phyloP scores from a whole-genome alignment of 306 rosid species.

The Vigna reflexopilosa region DNA sequence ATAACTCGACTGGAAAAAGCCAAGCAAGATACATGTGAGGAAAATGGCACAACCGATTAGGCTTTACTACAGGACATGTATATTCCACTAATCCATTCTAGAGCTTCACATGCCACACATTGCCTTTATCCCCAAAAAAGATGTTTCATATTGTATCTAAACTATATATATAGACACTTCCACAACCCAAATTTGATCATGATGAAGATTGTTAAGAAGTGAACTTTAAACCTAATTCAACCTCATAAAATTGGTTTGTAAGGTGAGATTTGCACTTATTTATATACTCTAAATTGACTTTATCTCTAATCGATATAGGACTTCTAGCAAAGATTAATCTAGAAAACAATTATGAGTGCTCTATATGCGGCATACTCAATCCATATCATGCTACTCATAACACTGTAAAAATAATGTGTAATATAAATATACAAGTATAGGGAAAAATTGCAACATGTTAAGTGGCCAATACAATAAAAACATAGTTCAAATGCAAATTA shows the following conservation, averaged over 20 bases:
- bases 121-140: constrained; percentile 18
- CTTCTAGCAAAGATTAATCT: not conserved
- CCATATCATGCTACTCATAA: constrained; percentile 22
- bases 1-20: constrained; percentile 21
- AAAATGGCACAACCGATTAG: constrained; percentile 23
- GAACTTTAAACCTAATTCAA: too few species aligned
- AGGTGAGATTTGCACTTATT: too few species aligned
- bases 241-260: too few species aligned
- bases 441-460: constrained; percentile 26
- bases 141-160: constrained; percentile 18
- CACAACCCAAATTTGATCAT: constrained; percentile 14
- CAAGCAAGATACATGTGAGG: not conserved
- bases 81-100: constrained; percentile 26
- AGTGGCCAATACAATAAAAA: not conserved
- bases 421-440: constrained; percentile 15
- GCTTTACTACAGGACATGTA: constrained; percentile 29
- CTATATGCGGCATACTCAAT: constrained; percentile 27
- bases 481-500: constrained; percentile 25
- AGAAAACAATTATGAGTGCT: constrained; percentile 24
- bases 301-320: too few species aligned
- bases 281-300: too few species aligned
- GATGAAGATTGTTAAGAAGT: not conserved
- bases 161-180: constrained; percentile 14
- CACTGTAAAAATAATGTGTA: constrained; percentile 3
- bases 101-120: constrained; percentile 11